A percentile compares a stretch with the other conserved stretches of the same genome.
phyloP scores from a whole-genome alignment of 1,284 basidiomycete genomes.

The Ustilago crameri region DNA sequence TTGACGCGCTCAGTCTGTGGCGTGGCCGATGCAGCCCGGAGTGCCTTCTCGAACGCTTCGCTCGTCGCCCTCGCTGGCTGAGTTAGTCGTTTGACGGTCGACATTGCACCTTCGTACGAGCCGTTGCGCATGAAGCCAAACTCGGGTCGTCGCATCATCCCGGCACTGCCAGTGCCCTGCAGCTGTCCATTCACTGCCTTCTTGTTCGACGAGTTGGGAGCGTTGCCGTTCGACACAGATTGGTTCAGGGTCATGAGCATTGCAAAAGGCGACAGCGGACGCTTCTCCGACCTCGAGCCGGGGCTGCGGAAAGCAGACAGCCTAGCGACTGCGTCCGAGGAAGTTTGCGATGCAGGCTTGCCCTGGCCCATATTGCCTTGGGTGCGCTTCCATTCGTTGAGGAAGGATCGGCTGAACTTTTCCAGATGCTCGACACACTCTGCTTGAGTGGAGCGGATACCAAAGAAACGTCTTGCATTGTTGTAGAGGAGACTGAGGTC shows the following conservation, averaged over 20 bases:
- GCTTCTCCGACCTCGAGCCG: constrained; percentile 25
- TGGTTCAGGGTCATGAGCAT: constrained; percentile 20
- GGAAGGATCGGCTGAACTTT: constrained; percentile 39
- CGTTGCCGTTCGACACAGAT: not conserved
- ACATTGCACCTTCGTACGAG: constrained; percentile 27
- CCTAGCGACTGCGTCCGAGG: constrained; percentile 11
- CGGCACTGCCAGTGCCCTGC: not conserved
- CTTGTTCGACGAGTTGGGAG: constrained; percentile 16
- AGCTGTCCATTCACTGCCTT: constrained; percentile 26
- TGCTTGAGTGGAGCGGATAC: constrained; percentile 40
- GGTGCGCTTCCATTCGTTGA: constrained; percentile 46
- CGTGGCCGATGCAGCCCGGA: constrained; percentile 32
- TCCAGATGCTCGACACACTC: constrained; percentile 48
- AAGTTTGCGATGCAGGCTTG: not conserved
- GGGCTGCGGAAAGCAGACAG: constrained; percentile 19
- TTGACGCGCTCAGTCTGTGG: constrained; percentile 36
- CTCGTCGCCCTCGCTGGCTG: constrained; percentile 26
- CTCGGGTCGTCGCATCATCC: constrained; percentile 36
- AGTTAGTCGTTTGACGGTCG: constrained; percentile 22
- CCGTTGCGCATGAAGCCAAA: constrained; percentile 35
- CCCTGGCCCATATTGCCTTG: constrained; percentile 16
- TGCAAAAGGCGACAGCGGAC: constrained; percentile 18
- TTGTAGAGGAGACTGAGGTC: constrained; percentile 40
- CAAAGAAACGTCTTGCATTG: constrained; percentile 41
- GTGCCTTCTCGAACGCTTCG: constrained; percentile 43